Percentiles rank a stretch among this genome's conserved stretches.
Conservation (phyloP, 2,329 filamentous ascomycete species). For the Beauveria scarabaeidicola region DNA sequence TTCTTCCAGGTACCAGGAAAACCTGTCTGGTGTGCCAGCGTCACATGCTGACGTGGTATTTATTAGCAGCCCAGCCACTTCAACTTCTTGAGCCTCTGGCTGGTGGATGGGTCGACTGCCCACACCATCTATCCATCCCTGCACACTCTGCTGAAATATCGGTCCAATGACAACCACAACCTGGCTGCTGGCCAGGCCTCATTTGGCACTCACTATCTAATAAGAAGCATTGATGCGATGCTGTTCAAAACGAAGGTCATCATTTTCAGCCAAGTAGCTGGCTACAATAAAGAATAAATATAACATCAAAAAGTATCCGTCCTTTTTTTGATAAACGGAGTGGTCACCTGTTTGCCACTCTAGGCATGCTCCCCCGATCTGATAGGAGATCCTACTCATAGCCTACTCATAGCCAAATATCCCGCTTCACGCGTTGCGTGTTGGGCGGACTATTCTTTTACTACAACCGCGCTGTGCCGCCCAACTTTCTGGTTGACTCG, state of each 20-base stretch:
- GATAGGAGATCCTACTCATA: too few relatives aligned
- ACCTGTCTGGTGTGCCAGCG: background rate
- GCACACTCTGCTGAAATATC: background rate
- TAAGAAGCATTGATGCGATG: background rate
- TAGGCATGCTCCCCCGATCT: too few relatives aligned
- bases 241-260: background rate
- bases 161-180: background rate
- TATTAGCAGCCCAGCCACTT: background rate
- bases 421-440: too few relatives aligned
- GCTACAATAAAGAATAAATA: too few relatives aligned
- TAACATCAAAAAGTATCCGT: too few relatives aligned
- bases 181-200: background rate
- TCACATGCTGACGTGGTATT: background rate
- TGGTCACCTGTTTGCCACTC: too few relatives aligned
- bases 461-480: too few relatives aligned
- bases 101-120: background rate
- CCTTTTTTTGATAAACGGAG: too few relatives aligned
- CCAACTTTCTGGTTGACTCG: too few relatives aligned
- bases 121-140: background rate
- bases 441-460: too few relatives aligned
- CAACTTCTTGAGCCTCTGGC: background rate
- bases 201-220: background rate
- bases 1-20: background rate
- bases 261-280: too few relatives aligned
- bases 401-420: too few relatives aligned